A percentile compares a stretch with the other conserved stretches of the same genome.
Conservation (phyloP, 1,284 basidiomycete genomes). For the Leucoagaricus sp. region DNA sequence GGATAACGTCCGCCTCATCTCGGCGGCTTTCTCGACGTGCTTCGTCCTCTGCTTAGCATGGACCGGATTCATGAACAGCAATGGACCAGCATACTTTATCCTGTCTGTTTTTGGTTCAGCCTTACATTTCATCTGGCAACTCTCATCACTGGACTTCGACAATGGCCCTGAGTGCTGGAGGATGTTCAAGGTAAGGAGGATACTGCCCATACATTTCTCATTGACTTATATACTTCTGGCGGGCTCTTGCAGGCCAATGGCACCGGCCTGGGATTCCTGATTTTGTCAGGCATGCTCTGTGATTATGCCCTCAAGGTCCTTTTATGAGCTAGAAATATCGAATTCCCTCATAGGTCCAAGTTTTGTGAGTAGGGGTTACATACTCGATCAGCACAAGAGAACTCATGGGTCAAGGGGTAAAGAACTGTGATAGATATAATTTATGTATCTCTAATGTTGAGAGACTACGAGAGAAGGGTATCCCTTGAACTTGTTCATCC, state of each 20-base stretch:
- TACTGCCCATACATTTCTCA: background rate
- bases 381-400: too few species aligned
- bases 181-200: conserved; percentile 13
- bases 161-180: conserved; percentile 16
- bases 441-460: too few species aligned
- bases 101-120: conserved; percentile 42
- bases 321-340: background rate
- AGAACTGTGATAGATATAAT: background rate
- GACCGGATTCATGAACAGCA: conserved; percentile 14
- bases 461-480: too few species aligned
- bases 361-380: too few species aligned
- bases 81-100: conserved; percentile 42
- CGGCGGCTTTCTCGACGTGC: conserved; percentile 42
- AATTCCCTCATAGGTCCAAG: background rate
- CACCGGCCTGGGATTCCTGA: background rate
- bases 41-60: conserved; percentile 32
- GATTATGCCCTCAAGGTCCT: conserved; percentile 1
- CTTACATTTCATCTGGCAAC: conserved; percentile 48
- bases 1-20: conserved; percentile 39
- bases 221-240: background rate
- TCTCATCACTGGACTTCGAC: conserved; percentile 37
- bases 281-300: background rate
- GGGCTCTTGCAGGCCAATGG: background rate
- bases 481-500: too few species aligned
- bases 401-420: too few species aligned